A percentile compares a stretch with the other conserved stretches of the same genome.
These are phyloP conservation scores for Phyllosticta capitalensis DNA, from an alignment of 2,329 filamentous ascomycete species.

Conservation along the genomic window DNA sequence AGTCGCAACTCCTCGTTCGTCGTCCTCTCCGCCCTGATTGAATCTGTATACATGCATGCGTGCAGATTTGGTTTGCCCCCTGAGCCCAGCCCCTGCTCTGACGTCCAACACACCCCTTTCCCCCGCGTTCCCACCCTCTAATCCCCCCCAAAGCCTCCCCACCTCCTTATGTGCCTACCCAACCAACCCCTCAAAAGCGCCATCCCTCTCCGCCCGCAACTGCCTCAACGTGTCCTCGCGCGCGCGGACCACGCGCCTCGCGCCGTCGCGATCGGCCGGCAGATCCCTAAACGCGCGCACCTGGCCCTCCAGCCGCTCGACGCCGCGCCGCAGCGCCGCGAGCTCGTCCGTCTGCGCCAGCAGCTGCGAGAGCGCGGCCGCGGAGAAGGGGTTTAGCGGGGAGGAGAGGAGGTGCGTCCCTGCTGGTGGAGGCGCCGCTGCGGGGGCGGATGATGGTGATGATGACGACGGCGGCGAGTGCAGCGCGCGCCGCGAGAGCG, in stretches of 20 bases:
- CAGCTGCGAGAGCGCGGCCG: neutral
- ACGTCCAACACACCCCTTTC: too few species aligned
- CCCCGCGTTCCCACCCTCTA: neutral
- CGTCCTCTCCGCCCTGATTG: too few species aligned
- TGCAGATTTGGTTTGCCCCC: too few species aligned
- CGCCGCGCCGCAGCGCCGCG: neutral
- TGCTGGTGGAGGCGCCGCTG: neutral
- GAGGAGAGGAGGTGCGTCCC: neutral
- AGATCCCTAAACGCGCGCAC: constrained; percentile 2
- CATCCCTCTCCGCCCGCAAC: constrained; percentile 56
- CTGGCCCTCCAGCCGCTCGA: neutral
- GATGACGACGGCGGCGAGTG: neutral
- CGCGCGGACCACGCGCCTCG: constrained; percentile 59
- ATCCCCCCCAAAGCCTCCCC: neutral
- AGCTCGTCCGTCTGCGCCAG: neutral
- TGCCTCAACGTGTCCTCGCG: constrained; percentile 54
- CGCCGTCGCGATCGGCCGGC: constrained; percentile 59
- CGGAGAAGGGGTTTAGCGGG: neutral
- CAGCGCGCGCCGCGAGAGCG: neutral
- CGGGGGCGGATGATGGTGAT: neutral
- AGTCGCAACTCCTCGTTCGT: too few species aligned
- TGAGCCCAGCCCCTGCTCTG: too few species aligned
- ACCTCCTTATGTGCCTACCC: constrained; percentile 23
- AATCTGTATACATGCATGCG: too few species aligned
- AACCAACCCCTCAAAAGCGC: constrained; percentile 64